Conservation (phyloP, 139 green algal genomes). For the Chlorella sp. region DNA sequence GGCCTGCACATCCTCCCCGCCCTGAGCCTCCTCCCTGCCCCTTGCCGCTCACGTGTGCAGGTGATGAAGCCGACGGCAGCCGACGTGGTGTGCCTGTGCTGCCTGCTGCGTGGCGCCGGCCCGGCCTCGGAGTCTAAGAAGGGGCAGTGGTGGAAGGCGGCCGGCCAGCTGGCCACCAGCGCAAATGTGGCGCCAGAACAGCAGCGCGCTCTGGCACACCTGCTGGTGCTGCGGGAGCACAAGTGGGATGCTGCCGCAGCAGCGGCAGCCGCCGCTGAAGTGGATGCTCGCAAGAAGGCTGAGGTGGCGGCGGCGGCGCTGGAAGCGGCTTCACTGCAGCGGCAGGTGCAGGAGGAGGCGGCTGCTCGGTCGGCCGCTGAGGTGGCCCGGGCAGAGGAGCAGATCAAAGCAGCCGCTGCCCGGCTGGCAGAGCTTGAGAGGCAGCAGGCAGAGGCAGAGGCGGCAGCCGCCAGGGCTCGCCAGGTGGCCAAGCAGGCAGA, state of each 20-base stretch:
- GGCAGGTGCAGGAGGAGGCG: constrained; percentile 17
- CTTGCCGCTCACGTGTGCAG: neutral
- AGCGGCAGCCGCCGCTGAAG: neutral
- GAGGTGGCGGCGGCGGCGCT: neutral
- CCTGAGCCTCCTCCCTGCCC: neutral
- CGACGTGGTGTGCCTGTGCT: constrained; percentile 11
- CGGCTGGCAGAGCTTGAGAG: constrained; percentile 13
- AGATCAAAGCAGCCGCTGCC: constrained; percentile 8
- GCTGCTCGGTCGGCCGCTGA: neutral
- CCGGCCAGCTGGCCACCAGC: neutral
- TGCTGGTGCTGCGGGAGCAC: constrained; percentile 18
- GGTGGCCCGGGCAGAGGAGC: neutral
- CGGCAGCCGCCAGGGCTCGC: neutral
- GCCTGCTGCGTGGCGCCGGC: constrained; percentile 11
- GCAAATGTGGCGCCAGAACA: constrained; percentile 11
- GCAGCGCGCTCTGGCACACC: constrained; percentile 1
- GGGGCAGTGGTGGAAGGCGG: constrained; percentile 14
- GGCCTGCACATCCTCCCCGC: neutral
- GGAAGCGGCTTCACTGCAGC: neutral
- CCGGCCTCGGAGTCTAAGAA: neutral
- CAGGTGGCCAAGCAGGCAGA: neutral
- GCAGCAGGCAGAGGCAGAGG: neutral
- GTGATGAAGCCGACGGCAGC: constrained; percentile 12
- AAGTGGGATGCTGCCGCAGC: neutral
- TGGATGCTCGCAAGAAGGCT: neutral